phyloP scores from a whole-genome alignment of 73 alveolate species.

The Stentor coeruleus region DNA sequence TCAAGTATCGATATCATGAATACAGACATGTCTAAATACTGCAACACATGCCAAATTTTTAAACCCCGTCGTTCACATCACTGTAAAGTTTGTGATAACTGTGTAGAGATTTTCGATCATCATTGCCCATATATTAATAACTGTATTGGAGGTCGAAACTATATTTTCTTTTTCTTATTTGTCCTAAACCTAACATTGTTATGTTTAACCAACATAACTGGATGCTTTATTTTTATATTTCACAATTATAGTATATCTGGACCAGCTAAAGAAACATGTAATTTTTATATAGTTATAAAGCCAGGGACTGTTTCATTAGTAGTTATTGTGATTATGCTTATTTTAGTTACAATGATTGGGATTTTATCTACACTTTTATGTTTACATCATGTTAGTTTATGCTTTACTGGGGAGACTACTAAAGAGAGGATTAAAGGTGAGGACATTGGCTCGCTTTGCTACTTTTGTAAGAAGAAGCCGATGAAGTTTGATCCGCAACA shows the following conservation, averaged over 20 bases:
- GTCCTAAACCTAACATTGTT: constrained; percentile 31
- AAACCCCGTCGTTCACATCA: constrained; percentile 96
- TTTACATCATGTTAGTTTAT: not conserved
- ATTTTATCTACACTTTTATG: constrained; percentile 9
- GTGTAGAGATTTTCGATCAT: constrained; percentile 95
- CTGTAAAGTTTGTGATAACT: constrained; percentile 93
- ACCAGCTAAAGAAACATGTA: constrained; percentile 18
- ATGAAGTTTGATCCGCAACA: too few species aligned
- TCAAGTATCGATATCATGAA: not conserved
- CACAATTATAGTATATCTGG: constrained; percentile 36
- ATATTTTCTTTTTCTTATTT: constrained; percentile 39
- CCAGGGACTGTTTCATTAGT: not conserved
- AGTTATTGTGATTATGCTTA: not conserved
- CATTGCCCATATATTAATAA: constrained; percentile 95
- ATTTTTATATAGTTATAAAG: not conserved
- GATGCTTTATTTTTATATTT: constrained; percentile 37
- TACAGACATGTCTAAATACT: constrained; percentile 66
- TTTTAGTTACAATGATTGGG: not conserved
- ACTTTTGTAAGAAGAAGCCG: too few species aligned
- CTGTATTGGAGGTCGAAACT: constrained; percentile 87
- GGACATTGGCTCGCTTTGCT: too few species aligned
- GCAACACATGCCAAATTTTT: constrained; percentile 85
- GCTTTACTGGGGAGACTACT: constrained; percentile 18
- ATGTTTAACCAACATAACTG: constrained; percentile 39
- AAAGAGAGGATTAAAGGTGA: constrained; percentile 2